phyloP scores from a whole-genome alignment of 1,284 basidiomycete genomes.

The Volvariella surrecta region DNA sequence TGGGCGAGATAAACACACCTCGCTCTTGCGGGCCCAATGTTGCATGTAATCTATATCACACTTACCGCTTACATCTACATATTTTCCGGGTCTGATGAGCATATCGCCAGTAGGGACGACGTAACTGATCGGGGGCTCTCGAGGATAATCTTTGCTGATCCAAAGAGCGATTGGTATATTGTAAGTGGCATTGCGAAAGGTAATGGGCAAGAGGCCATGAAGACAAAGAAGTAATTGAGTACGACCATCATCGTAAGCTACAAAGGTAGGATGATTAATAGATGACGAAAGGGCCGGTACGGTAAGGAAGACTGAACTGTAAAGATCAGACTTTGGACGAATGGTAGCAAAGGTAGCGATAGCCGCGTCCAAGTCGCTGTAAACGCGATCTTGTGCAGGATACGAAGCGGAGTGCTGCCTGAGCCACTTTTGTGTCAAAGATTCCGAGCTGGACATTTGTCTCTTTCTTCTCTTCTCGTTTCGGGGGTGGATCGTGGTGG shows the following conservation, averaged over 20 bases:
- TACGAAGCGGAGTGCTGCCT: conserved; percentile 64
- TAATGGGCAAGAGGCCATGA: conserved; percentile 87
- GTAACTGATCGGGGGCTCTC: conserved; percentile 80
- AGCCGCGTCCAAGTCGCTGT: conserved; percentile 56
- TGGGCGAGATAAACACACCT: conserved; percentile 45
- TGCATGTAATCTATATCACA: conserved; percentile 62
- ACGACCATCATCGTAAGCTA: conserved; percentile 91
- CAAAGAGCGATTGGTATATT: conserved; percentile 93
- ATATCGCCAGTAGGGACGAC: conserved; percentile 93
- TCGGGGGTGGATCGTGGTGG: not conserved
- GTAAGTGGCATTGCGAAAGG: conserved; percentile 72
- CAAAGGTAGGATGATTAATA: conserved; percentile 4
- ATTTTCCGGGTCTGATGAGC: conserved; percentile 73
- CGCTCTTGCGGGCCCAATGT: conserved; percentile 77
- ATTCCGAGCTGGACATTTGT: conserved; percentile 14
- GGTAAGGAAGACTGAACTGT: conserved; percentile 51
- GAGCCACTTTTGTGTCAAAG: conserved; percentile 60
- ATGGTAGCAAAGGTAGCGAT: conserved; percentile 59
- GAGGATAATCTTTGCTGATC: conserved; percentile 79
- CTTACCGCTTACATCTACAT: conserved; percentile 80
- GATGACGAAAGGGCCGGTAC: too few relatives aligned
- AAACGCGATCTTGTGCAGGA: conserved; percentile 42
- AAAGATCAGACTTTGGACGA: conserved; percentile 86
- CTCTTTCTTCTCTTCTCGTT: not conserved
- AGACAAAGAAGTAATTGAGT: conserved; percentile 85